Percentiles rank a stretch among this genome's conserved stretches.
phyloP scores from a whole-genome alignment of 2,329 filamentous ascomycete species.

The Colletotrichum tanaceti region DNA sequence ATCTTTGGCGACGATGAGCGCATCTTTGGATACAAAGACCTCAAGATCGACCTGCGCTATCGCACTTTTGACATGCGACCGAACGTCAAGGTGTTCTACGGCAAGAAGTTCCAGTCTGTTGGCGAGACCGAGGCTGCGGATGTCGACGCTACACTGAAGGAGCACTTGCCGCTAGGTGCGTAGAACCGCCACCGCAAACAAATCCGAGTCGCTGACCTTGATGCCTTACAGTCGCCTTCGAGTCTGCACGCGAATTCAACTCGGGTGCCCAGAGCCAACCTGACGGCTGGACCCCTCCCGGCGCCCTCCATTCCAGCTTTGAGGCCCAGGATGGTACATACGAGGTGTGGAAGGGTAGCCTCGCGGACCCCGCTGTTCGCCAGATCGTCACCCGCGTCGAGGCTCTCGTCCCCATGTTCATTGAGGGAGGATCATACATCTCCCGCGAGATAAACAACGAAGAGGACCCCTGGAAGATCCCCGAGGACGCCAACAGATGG shows the following conservation, averaged over 20 bases:
- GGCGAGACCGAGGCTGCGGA: constrained; percentile 78
- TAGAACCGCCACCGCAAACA: constrained; percentile 38
- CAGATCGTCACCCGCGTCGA: constrained; percentile 83
- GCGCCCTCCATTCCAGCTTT: constrained; percentile 75
- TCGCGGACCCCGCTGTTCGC: constrained; percentile 76
- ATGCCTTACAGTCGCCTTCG: constrained; percentile 70
- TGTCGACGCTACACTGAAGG: constrained; percentile 71
- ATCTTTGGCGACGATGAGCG: constrained; percentile 94
- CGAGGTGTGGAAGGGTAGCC: constrained; percentile 85
- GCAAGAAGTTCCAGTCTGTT: constrained; percentile 75
- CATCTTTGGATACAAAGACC: constrained; percentile 88
- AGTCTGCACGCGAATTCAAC: constrained; percentile 71
- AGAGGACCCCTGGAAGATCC: constrained; percentile 45
- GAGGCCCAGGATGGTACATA: constrained; percentile 72
- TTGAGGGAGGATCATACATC: constrained; percentile 89
- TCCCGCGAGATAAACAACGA: constrained; percentile 57
- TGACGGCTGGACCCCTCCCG: constrained; percentile 76
- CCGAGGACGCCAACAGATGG: constrained; percentile 81
- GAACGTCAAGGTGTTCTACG: constrained; percentile 76
- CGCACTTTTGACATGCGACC: constrained; percentile 81
- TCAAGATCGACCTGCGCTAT: constrained; percentile 79
- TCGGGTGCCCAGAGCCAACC: constrained; percentile 53
- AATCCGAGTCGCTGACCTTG: neutral
- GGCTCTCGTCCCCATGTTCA: constrained; percentile 85
- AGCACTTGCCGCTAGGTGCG: constrained; percentile 75